A percentile compares a stretch with the other conserved stretches of the same genome.
Conservation (phyloP, 768 basidiomycete genomes). For the Suillus lakei region DNA sequence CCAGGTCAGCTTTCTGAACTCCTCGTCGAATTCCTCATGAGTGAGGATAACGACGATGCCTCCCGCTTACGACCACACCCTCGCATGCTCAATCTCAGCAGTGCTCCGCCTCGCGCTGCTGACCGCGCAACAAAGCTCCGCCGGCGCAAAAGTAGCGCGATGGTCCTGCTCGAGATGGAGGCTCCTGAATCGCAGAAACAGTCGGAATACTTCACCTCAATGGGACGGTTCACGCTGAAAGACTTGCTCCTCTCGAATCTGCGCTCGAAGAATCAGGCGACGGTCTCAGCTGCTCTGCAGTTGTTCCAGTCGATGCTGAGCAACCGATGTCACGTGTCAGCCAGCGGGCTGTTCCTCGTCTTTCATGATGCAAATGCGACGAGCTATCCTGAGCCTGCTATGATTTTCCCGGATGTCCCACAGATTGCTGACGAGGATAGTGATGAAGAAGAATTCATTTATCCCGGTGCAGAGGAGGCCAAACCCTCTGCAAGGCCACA, state of each 20-base stretch:
- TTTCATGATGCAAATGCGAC: slow-evolving; percentile 76
- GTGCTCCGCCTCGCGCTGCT: slow-evolving; percentile 38
- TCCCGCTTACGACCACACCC: slow-evolving; percentile 44
- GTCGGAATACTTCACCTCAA: slow-evolving; percentile 84
- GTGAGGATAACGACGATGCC: slow-evolving; percentile 80
- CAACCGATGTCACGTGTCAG: slow-evolving; percentile 65
- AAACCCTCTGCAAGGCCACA: slow-evolving; percentile 14
- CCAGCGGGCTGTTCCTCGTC: slow-evolving; percentile 72
- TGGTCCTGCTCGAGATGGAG: slow-evolving; percentile 88
- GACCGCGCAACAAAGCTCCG: slow-evolving; percentile 53
- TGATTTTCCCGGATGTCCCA: slow-evolving; percentile 32
- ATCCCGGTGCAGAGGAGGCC: slow-evolving; percentile 38
- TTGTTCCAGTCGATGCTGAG: slow-evolving; percentile 77
- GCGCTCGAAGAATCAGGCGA: slow-evolving; percentile 63
- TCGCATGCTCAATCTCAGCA: slow-evolving; percentile 49
- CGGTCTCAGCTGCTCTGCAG: slow-evolving; percentile 79
- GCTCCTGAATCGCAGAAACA: slow-evolving; percentile 71
- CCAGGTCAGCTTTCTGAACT: slow-evolving; percentile 70
- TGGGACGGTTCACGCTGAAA: slow-evolving; percentile 89
- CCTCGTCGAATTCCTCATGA: slow-evolving; percentile 80
- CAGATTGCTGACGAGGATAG: slow-evolving; percentile 44
- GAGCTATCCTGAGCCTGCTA: slow-evolving; percentile 66
- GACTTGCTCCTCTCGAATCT: slow-evolving; percentile 86
- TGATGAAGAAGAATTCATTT: slow-evolving; percentile 55
- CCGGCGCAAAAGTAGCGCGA: slow-evolving; percentile 84